These are phyloP conservation scores for Mortierella sp. DNA, from an alignment of 371 early-diverging fungal genomes.

Conservation along the genomic window DNA sequence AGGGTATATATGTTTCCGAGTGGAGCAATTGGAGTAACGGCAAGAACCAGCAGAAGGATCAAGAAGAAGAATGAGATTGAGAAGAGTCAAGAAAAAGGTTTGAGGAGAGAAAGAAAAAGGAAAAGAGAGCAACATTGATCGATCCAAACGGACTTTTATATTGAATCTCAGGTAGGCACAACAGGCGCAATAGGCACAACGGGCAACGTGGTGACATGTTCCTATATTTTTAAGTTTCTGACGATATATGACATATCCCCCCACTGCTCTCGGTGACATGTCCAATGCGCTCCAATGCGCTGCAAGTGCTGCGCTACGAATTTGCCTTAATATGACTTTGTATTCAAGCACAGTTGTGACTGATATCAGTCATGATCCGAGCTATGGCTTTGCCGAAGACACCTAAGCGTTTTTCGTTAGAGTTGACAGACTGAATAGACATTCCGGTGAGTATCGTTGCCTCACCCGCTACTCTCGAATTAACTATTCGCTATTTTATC, in stretches of 20 bases:
- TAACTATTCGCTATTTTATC: too few species aligned
- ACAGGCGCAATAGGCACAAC: too few species aligned
- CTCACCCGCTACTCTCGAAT: too few species aligned
- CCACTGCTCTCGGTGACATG: neutral
- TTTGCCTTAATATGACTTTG: neutral
- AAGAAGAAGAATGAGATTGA: neutral
- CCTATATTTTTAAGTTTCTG: neutral
- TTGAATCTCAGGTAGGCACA: neutral
- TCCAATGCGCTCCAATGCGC: neutral
- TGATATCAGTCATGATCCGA: neutral
- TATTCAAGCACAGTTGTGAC: neutral
- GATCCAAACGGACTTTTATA: neutral
- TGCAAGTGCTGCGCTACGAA: neutral
- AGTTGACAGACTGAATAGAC: too few species aligned
- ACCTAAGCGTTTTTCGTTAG: too few species aligned
- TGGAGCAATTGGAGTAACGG: neutral
- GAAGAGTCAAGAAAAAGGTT: neutral
- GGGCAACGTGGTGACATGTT: neutral
- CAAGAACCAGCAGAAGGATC: neutral
- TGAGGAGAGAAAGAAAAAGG: neutral
- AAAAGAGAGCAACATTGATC: neutral
- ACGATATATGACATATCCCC: neutral
- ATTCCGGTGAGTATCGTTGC: too few species aligned
- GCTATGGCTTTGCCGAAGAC: too few species aligned
- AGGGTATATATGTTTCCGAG: neutral